Evolutionary conservation across 371 early-diverging fungal genomes (phyloP).

Genomic region (Caulochytrium protostelioides): DNA sequence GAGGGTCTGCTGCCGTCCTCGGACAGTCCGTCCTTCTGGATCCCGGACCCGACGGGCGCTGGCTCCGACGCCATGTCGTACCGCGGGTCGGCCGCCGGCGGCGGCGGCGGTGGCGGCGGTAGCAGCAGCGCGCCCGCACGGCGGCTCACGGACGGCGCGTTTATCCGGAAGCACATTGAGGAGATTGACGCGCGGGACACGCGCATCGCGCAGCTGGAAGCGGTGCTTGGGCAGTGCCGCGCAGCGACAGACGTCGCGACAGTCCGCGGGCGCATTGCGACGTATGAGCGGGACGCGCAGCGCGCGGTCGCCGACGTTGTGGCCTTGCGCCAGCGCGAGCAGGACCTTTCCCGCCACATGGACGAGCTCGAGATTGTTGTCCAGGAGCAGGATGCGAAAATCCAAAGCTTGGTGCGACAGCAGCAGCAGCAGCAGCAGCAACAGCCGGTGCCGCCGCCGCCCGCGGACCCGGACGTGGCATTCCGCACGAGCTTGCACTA

Average conservation of each 20-base stretch:
- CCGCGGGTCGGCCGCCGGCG: neutral
- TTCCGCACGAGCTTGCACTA: no score
- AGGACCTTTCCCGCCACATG: slow-evolving; percentile 12
- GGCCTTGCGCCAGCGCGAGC: slow-evolving; percentile 14
- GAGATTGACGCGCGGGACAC: slow-evolving; percentile 20
- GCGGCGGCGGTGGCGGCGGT: no score
- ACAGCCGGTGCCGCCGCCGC: no score
- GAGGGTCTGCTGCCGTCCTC: slow-evolving; percentile 14
- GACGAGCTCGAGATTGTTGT: slow-evolving; percentile 19
- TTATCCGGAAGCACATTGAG: slow-evolving; percentile 16
- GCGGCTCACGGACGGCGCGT: slow-evolving; percentile 11
- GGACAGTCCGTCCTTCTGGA: neutral
- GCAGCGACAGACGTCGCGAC: slow-evolving; percentile 1
- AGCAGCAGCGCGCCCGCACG: slow-evolving; percentile 5
- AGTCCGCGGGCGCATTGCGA: slow-evolving; percentile 2
- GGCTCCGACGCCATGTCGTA: neutral
- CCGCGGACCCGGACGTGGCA: no score
- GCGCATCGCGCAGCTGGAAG: slow-evolving; percentile 14
- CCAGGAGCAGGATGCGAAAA: slow-evolving; percentile 18
- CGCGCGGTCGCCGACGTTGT: slow-evolving; percentile 14
- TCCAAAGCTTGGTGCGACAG: slow-evolving; percentile 16
- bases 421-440: no score
- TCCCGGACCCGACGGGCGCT: neutral
- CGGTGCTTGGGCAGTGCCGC: slow-evolving; percentile 14
- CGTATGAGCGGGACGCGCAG: slow-evolving; percentile 9